Conservation (phyloP, 2,329 filamentous ascomycete species). For the Venturia asperata region DNA sequence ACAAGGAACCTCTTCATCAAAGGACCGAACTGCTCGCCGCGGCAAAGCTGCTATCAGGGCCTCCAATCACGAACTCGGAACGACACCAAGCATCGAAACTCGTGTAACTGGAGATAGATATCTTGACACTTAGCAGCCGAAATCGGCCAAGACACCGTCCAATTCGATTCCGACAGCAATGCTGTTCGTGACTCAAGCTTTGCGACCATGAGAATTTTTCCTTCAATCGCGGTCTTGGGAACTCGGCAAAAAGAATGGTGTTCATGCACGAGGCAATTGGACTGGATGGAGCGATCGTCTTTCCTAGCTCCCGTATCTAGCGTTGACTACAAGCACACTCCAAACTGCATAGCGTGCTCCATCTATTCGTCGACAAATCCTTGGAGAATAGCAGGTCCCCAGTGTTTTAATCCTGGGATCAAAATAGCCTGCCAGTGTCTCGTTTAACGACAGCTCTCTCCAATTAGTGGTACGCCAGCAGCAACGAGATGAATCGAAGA, state of each 20-base stretch:
- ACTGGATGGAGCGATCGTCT: conserved; percentile 5
- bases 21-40: background rate
- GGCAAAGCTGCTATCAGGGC: background rate
- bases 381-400: background rate
- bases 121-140: background rate
- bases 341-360: background rate
- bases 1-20: background rate
- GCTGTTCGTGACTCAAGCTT: background rate
- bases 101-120: conserved; percentile 8
- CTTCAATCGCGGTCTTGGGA: background rate
- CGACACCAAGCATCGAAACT: background rate
- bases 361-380: background rate
- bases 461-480: conserved; percentile 3
- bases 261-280: background rate
- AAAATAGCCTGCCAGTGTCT: background rate
- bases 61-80: background rate
- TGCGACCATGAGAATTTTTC: background rate
- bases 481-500: background rate
- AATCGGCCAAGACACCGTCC: background rate
- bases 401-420: background rate
- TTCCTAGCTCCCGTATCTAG: conserved; percentile 2
- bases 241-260: background rate
- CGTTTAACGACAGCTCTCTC: background rate
- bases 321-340: background rate
- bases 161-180: background rate